Evolutionary conservation across 179 eudicot genomes (phyloP), one percentile per base, ranked within the genome.

Genomic region (Actinidia chinensis): DNA sequence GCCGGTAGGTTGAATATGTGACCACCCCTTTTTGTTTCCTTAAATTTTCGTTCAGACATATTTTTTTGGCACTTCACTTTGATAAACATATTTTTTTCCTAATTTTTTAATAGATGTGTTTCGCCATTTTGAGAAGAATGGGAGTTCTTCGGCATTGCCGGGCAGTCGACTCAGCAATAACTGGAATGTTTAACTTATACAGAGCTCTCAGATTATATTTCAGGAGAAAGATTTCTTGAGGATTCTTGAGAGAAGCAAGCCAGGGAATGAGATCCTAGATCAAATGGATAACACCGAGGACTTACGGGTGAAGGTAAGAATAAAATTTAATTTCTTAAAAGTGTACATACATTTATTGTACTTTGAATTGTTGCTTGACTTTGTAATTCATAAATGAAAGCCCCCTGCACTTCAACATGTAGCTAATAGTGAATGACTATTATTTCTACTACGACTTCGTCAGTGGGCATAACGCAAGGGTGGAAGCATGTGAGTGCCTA

Each of bases 271-370:
- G 72, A 89, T 95, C 28, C 40, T 90, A 3, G 98, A 95, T 85
- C n/a, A 95, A 95, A 81, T 95, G 98, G 98, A 89, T 90, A 47
- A 91, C 93, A 58, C 89, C 66, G 91, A 95, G 63, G 97, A 95
- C 79, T 78, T 93, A 2, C 94, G 92, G 1, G 98, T 95, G 0
- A 97, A 95, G 97, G 98, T 95, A 80, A 4, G 52, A 10, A 11
- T 36, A 42, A 46, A n/a, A n/a, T n/a, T n/a, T n/a, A n/a, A n/a
- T n/a, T n/a, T n/a, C n/a, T n/a, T n/a, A n/a, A n/a, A n/a, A n/a
- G n/a, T n/a, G n/a, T n/a, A n/a, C n/a, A n/a, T n/a, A n/a, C n/a
- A n/a, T n/a, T n/a, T n/a, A n/a, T n/a, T n/a, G n/a, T n/a, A n/a
- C n/a, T n/a, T n/a, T n/a, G n/a, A n/a, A n/a, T n/a, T n/a, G n/a